Base-by-base conservation (phyloP, 192 early-diverging fungal genomes). In the Podila clonocystis region DNA sequence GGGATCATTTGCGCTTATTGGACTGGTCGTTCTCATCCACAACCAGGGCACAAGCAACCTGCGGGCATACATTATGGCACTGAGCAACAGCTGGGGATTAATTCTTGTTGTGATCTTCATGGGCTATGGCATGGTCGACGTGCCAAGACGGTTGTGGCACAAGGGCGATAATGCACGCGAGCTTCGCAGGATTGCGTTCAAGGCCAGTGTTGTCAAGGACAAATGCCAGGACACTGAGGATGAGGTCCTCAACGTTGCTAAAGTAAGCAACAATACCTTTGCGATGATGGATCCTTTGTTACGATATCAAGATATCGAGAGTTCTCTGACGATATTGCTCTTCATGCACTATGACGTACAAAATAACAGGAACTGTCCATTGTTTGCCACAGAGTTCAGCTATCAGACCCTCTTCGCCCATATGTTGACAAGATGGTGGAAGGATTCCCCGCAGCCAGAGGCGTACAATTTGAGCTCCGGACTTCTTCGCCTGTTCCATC, bases 21-120 rank as follows among this genome's bases (percentile, higher is more conserved):
- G 94, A 7, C 77, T 97, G 17, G 85, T 93, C n/a, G 96, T 96
- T 66, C 84, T 96, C 33, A 75, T 30, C 31, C 63, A 64, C 29
- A 31, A 63, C 58, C 63, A 94, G 89, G 74, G 87, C 87, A 50
- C 85, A 83, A 61, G 77, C 62, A 80, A 80, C 49, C 74, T 98
- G 24, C 84, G 92, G 29, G 91, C 90, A 3, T 92, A 95, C 64
- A 85, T 95, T 29, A 99, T 99, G 91, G 96, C 97, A 0, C 89
- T 93, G 58, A 93, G 94, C 45, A 99, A 99, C 84, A 96, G 94
- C 67, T 99, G 94, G 93, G 97, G 97, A 50, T 86, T 99, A 34
- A 79, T 96, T 28, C 90, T 97, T 20, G 90, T 94, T 31, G 93
- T 95, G 59, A 87, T 95, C 3, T 93, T 98, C 77, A 92, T 99